Base-by-base conservation (phyloP, 192 early-diverging fungal genomes). In the Coemansia sp. region DNA sequence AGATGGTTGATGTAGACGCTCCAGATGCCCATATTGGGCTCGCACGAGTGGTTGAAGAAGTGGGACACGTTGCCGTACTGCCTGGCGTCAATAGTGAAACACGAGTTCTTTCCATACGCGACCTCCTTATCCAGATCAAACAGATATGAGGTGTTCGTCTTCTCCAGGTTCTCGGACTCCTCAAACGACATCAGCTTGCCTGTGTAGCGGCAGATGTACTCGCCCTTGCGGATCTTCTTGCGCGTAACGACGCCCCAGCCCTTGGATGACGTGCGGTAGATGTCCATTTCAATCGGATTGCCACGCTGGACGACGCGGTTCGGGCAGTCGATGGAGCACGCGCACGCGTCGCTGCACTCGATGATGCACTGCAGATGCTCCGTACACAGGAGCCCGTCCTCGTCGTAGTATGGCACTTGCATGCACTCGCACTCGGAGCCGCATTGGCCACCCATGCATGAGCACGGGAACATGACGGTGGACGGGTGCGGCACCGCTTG, bases 31-130 rank as follows among this genome's bases (percentile, higher is more conserved):
- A 94, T 92, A 59, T 99, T 99, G 7, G 97, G 95, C 25, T 87
- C 85, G 76, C 97, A 99, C 48, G 91, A 93, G 77, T 99, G 97
- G 79, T 99, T 99, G 77, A 99, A 95, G 71, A 99, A 99, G 28
- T 95, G 87, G 13, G 95, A 92, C 18, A 94, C 83, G 67, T 94
- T 95, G n/a, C 97, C 97, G 49, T 89, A 92, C 43, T 85, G 81
- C 7, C 88, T 89, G 4, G 97, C 97, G 64, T 99, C 97, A 53
- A 99, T 92, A 53, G 94, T 91, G 21, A 94, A 82, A 53, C 85
- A 87, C 89, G 95, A 89, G 65, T 94, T 93, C 48, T 94, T 91
- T 70, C 93, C 94, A 58, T 91, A 87, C 61, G 90, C 85, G 6
- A 88, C 75, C 30, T 92, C 94, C 43, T 84, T 84, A 61, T 90